A percentile compares a stretch with the other conserved stretches of the same genome.
phyloP scores from a whole-genome alignment of 768 basidiomycete species.

The Auriscalpium vulgare region DNA sequence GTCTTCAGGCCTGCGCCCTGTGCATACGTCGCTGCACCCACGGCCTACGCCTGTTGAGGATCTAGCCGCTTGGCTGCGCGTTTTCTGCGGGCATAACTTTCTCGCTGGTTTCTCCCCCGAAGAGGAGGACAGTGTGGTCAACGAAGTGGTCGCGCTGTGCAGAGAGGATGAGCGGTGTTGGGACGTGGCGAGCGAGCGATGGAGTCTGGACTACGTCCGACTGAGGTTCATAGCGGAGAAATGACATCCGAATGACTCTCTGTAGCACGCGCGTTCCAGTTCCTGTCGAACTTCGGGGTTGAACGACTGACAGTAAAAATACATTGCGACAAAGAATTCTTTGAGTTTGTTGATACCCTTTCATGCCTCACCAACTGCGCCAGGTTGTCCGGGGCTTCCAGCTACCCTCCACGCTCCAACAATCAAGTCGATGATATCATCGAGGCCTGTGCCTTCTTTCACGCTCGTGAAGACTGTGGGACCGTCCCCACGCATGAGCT shows the following conservation, averaged over 20 bases:
- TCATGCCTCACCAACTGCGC: conserved; percentile 14
- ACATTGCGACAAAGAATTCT: not conserved
- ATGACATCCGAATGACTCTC: not conserved
- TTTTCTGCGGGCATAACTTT: conserved; percentile 5
- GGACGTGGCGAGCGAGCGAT: not conserved
- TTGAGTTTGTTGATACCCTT: not conserved
- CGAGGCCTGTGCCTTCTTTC: conserved; percentile 67
- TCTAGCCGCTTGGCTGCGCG: conserved; percentile 9
- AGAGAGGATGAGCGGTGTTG: conserved; percentile 1
- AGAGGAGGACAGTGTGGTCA: conserved; percentile 2
- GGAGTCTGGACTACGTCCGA: conserved; percentile 11
- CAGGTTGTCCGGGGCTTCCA: conserved; percentile 61
- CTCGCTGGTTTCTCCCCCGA: conserved; percentile 2
- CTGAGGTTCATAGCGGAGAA: conserved; percentile 7
- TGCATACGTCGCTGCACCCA: conserved; percentile 2
- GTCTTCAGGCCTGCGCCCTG: conserved; percentile 1
- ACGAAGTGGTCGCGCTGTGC: conserved; percentile 6
- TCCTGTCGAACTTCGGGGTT: too few relatives aligned
- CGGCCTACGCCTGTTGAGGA: conserved; percentile 6
- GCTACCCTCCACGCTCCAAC: conserved; percentile 84
- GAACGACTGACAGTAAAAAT: not conserved
- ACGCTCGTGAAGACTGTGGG: conserved; percentile 90
- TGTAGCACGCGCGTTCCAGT: too few relatives aligned
- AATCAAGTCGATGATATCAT: conserved; percentile 74
- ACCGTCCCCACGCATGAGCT: conserved; percentile 88